Evolutionary conservation across 2,329 filamentous ascomycete species (phyloP).

Genomic region (Penicillium sp.): DNA sequence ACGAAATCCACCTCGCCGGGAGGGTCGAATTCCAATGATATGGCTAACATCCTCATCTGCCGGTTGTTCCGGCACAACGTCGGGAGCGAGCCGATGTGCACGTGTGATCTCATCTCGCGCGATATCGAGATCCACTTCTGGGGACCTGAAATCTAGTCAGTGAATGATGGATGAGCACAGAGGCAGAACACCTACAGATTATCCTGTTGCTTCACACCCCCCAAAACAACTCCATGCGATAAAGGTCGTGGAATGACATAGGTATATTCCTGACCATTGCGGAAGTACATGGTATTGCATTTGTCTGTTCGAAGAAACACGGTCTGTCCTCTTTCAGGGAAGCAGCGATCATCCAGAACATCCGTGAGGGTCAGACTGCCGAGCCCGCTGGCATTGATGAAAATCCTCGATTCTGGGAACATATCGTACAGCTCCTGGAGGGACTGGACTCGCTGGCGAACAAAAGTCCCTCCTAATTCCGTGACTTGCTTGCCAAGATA

Average conservation of each 20-base stretch:
- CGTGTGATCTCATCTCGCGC: constrained; percentile 41
- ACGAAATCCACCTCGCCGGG: constrained; percentile 36
- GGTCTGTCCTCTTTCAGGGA: constrained; percentile 40
- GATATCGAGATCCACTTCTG: constrained; percentile 38
- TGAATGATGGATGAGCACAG: not conserved
- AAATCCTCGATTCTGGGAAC: constrained; percentile 37
- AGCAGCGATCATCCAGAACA: constrained; percentile 37
- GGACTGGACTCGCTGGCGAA: constrained; percentile 35
- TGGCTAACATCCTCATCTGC: constrained; percentile 30
- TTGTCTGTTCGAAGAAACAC: constrained; percentile 35
- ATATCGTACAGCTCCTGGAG: constrained; percentile 34
- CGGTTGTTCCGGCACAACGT: constrained; percentile 35
- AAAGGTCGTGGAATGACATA: constrained; percentile 40
- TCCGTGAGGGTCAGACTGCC: constrained; percentile 37
- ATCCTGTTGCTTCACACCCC: constrained; percentile 37
- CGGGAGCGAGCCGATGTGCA: constrained; percentile 38
- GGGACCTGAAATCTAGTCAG: constrained; percentile 25
- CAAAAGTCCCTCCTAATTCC: constrained; percentile 34
- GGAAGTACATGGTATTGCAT: constrained; percentile 35
- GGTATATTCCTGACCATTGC: constrained; percentile 40
- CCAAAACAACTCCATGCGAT: constrained; percentile 35
- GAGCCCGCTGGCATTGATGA: constrained; percentile 42
- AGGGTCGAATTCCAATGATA: constrained; percentile 39
- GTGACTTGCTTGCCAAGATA: constrained; percentile 32
- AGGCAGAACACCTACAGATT: constrained; percentile 24